Evolutionary conservation across 306 rosid species (phyloP), one percentile per base, ranked within the genome.

Genomic region (Prunus salicina): DNA sequence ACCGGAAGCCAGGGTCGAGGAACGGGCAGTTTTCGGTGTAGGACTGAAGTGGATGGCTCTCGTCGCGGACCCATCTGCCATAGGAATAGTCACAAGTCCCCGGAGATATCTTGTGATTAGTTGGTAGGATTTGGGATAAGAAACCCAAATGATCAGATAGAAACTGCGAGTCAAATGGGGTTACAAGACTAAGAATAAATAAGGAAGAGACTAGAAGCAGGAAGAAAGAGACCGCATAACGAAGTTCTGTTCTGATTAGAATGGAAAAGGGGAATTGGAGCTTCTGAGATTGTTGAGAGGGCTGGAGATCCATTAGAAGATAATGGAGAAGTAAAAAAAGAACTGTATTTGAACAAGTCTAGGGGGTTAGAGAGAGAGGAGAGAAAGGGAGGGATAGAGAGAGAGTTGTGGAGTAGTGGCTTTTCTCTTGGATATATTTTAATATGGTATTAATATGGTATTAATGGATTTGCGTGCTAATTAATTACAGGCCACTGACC

Each of bases 1-100:
- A 96, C 77, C 90, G 92, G 70, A 96, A 96, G 13, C 99, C 99
- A 0, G 93, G 94, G 81, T 96, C 99, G 19, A 92, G 86, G 77
- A 91, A 96, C 3, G 84, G 91, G 61, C 99, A 96, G 10, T 50
- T 80, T 78, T 96, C 99, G 2, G 74, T 62, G 80, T 96, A 96
- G 0, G 75, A 76, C 46, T 67, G 72, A 69, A 18, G 62, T 0
- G 84, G 22, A 24, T 82, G 60, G 12, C 27, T 71, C 82, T 81
- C 74, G 38, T 87, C 93, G 76, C 80, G 76, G 0, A 96, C 80
- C 99, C 99, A 96, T 16, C 77, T 84, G 2, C 98, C 99, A 19
- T 62, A 72, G 14, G 97, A 91, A 74, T 82, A 88, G 82, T 91
- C 97, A 53, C 93, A 89, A 12, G 16, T 47, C 73, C 25, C 79